Evolutionary conservation across 352 stramenopile species (phyloP), one percentile per base, ranked within the genome.

Genomic region (Pythium aphanidermatum): DNA sequence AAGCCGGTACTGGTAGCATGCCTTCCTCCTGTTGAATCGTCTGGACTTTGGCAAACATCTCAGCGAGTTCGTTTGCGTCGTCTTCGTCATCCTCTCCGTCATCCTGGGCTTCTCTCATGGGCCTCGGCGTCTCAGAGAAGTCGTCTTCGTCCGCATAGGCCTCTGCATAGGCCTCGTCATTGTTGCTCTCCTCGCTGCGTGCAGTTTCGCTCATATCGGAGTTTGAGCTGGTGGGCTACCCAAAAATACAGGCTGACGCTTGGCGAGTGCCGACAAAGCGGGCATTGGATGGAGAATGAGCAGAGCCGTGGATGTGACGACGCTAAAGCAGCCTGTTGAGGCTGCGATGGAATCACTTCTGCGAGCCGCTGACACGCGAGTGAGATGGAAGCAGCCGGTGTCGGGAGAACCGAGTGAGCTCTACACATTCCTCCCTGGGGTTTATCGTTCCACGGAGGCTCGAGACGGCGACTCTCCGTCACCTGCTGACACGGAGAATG

Each of bases 41-140:
- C 34, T 84, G 57, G 8, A 86, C 71, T 49, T 86, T 91, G 29
- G 78, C 72, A 23, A 90, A 71, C 74, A 87, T 86, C 17, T 71
- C 70, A 7, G 75, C 71, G 4, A 87, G 60, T 32, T 88, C 74
- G 13, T 53, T 65, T n/a, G 70, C 72, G 23, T 82, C 65, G 27
- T 71, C 70, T 14, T 78, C 58, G 17, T 70, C 46, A 1, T 55
- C 55, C 5, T 73, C 60, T 17, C 67, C 60, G 29, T 68, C 43
- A 3, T 55, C 51, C 5, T 69, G 55, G 23, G 33, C 34, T 14
- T 43, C 43, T 11, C n/a, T 4, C 30, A 26, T 41, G 20, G 19
- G 28, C 25, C 4, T 46, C 39, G 10, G n/a, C 16, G 23, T 20
- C 37, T 44, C n/a, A n/a, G n/a, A n/a, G n/a, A 31, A n/a, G 14